Percentiles rank a stretch among this genome's conserved stretches.
These are phyloP conservation scores for Diospyros lotus DNA, from an alignment of 148 eudicot genomes.

Conservation along the genomic window DNA sequence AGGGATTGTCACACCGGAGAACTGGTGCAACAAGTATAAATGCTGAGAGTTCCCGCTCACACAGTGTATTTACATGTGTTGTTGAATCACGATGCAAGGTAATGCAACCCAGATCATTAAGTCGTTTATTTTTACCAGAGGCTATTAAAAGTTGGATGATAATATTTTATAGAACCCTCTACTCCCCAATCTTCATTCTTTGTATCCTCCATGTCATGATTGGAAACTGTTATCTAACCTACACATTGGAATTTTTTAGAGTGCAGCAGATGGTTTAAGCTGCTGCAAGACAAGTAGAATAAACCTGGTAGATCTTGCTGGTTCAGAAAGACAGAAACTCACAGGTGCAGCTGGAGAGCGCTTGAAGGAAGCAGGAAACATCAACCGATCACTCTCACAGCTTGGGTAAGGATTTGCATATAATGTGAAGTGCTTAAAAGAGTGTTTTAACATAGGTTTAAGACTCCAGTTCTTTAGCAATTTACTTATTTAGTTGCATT, in stretches of 20 bases:
- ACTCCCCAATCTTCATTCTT: background rate
- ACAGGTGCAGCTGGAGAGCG: slow-evolving; percentile 99
- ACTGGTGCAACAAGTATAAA: slow-evolving; percentile 89
- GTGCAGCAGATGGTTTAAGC: slow-evolving; percentile 72
- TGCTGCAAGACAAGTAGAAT: slow-evolving; percentile 82
- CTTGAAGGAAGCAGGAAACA: slow-evolving; percentile 95
- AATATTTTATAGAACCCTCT: background rate
- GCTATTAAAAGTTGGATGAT: background rate
- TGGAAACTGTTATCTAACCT: slow-evolving; percentile 4
- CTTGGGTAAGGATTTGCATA: slow-evolving; percentile 63
- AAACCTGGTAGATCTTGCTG: slow-evolving; percentile 98
- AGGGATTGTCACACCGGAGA: slow-evolving; percentile 89
- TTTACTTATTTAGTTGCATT: background rate
- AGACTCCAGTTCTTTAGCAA: background rate
- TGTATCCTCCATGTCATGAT: too few species aligned
- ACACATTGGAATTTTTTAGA: slow-evolving; percentile 37
- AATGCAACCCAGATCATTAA: slow-evolving; percentile 5
- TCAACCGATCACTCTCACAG: slow-evolving; percentile 91
- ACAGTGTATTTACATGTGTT: slow-evolving; percentile 93
- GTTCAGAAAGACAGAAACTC: slow-evolving; percentile 93
- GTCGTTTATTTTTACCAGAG: background rate
- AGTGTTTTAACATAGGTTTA: background rate
- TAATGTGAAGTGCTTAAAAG: background rate
- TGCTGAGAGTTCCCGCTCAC: slow-evolving; percentile 97
- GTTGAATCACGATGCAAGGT: slow-evolving; percentile 98